A percentile compares a stretch with the other conserved stretches of the same genome.
phyloP scores from a whole-genome alignment of 345 rosid species.

The Citrus cavaleriei region DNA sequence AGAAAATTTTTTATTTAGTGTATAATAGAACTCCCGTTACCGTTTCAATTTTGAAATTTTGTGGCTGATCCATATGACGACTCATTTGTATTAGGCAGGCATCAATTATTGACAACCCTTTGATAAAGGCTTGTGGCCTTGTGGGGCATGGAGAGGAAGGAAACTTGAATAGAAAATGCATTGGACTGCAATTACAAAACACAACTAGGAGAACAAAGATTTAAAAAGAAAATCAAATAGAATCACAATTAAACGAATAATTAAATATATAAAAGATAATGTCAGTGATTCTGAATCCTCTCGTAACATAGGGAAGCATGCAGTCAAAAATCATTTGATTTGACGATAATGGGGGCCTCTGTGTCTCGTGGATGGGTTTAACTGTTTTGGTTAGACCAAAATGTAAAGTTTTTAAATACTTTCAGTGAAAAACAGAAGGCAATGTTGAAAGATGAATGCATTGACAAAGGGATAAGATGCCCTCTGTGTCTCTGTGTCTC shows the following conservation, averaged over 20 bases:
- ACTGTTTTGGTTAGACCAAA: neutral
- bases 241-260: neutral
- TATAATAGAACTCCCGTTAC: neutral
- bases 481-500: too few relatives aligned
- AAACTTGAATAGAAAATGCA: neutral
- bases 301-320: constrained; percentile 8
- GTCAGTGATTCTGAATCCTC: constrained; percentile 16
- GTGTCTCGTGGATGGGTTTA: neutral
- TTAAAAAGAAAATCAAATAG: constrained; percentile 4
- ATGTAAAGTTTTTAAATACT: neutral
- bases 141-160: constrained; percentile 1
- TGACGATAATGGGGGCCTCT: neutral
- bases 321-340: constrained; percentile 12
- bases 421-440: constrained; percentile 6
- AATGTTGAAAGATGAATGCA: constrained; percentile 20
- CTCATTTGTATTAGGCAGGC: constrained; percentile 18
- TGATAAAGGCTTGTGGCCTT: constrained; percentile 19
- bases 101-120: constrained; percentile 30
- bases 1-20: neutral
- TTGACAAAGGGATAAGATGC: constrained; percentile 10
- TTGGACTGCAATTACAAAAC: neutral
- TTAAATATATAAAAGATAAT: neutral
- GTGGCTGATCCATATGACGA: constrained; percentile 4
- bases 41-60: neutral
- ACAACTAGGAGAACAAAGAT: constrained; percentile 14